A percentile compares a stretch with the other conserved stretches of the same genome.
Evolutionary conservation across 352 stramenopile species (phyloP).

Genomic region (Phytophthora multivora): DNA sequence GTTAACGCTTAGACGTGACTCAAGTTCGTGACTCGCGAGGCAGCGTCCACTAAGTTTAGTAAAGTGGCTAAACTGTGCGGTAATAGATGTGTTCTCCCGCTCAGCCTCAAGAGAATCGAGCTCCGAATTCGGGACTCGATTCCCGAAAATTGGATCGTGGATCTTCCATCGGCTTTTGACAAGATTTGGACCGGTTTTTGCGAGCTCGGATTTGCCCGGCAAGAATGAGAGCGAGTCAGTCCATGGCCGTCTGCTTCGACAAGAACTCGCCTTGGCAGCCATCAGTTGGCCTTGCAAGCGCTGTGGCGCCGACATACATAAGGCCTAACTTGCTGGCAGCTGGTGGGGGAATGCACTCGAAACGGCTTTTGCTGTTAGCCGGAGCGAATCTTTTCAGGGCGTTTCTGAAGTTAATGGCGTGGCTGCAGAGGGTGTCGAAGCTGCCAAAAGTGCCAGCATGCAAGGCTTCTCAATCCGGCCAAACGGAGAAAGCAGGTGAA

Average conservation of each 20-base stretch:
- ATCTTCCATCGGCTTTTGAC: background rate
- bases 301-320: background rate
- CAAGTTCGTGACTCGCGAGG: background rate
- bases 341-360: background rate
- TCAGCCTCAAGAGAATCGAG: too few species aligned
- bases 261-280: background rate
- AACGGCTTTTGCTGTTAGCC: background rate
- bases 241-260: conserved; percentile 5
- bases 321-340: background rate
- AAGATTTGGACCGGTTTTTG: background rate
- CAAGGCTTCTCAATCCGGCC: background rate
- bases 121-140: too few species aligned
- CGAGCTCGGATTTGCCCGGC: background rate
- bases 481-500: background rate
- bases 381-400: background rate
- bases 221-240: conserved; percentile 1
- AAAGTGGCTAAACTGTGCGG: too few species aligned
- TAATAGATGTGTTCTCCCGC: too few species aligned
- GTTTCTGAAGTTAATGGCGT: background rate
- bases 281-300: conserved; percentile 1
- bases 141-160: too few species aligned
- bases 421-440: background rate
- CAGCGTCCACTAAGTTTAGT: background rate
- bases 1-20: background rate
- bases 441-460: background rate